phyloP scores from a whole-genome alignment of 176 grass and related monocot species.

The Eremochloa ophiuroides region DNA sequence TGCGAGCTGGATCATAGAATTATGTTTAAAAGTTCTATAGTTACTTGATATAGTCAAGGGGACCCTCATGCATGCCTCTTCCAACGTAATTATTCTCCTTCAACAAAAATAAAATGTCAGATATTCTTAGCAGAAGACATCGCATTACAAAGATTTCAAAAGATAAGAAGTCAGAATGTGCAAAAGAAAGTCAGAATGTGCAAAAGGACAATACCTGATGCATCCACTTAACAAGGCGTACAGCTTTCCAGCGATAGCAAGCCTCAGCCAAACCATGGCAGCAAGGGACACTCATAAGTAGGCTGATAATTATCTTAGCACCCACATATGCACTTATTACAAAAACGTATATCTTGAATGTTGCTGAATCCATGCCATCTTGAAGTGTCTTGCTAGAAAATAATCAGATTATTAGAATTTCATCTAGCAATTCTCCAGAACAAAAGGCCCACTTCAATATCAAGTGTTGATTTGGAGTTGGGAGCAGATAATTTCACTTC shows the following conservation, averaged over 20 bases:
- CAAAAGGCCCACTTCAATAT: neutral
- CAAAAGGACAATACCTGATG: constrained; percentile 55
- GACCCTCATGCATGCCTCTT: constrained; percentile 72
- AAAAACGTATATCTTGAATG: constrained; percentile 86
- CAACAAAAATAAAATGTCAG: constrained; percentile 34
- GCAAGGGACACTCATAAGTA: constrained; percentile 66
- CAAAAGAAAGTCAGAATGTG: neutral
- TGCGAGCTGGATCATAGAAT: constrained; percentile 8
- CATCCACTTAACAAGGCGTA: constrained; percentile 85
- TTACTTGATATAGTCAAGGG: constrained; percentile 80
- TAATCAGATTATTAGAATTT: constrained; percentile 38
- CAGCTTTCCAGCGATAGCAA: constrained; percentile 68
- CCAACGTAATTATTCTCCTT: constrained; percentile 93
- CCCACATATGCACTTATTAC: constrained; percentile 66
- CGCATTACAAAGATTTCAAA: constrained; percentile 11
- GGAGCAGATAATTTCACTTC: neutral
- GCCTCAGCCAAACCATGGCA: constrained; percentile 61
- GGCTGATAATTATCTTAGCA: constrained; percentile 56
- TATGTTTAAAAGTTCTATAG: constrained; percentile 5
- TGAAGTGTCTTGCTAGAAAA: constrained; percentile 81
- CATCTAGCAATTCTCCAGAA: neutral
- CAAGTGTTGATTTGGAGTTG: neutral
- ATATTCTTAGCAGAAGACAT: constrained; percentile 17
- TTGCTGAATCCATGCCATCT: constrained; percentile 48
- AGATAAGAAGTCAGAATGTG: constrained; percentile 2